Evolutionary conservation across 495 filamentous ascomycete species (phyloP).

Genomic region (Aspergillus haitiensis): DNA sequence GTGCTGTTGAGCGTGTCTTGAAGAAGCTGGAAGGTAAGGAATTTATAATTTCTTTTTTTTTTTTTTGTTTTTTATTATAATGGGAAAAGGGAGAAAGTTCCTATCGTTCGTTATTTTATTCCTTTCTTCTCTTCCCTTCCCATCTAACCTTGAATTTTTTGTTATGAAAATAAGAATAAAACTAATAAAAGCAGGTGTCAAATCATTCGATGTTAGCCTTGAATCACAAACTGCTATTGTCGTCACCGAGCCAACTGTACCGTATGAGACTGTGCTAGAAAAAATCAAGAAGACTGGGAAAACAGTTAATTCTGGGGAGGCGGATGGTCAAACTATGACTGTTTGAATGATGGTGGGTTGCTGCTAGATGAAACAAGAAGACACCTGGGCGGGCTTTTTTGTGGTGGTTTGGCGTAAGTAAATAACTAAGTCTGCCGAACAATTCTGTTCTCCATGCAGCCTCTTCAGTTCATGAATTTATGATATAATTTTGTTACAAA

Average conservation of each 20-base stretch:
- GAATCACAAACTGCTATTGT: constrained; percentile 77
- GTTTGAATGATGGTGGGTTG: constrained; percentile 27
- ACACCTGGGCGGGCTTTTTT: not conserved
- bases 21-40: constrained; percentile 81
- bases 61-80: not conserved
- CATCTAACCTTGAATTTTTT: not conserved
- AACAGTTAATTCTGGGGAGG: constrained; percentile 74
- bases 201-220: constrained; percentile 82
- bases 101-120: too few relatives aligned
- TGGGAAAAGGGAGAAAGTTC: too few relatives aligned
- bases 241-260: constrained; percentile 60
- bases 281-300: constrained; percentile 97
- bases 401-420: not conserved
- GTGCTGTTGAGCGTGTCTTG: constrained; percentile 85
- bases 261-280: constrained; percentile 77
- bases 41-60: constrained; percentile 11
- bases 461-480: too few relatives aligned
- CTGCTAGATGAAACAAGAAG: not conserved
- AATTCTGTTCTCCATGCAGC: too few relatives aligned
- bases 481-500: too few relatives aligned
- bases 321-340: constrained; percentile 45
- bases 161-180: not conserved
- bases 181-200: constrained; percentile 61
- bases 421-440: too few relatives aligned
- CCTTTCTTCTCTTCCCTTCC: constrained; percentile 1